A percentile compares a stretch with the other conserved stretches of the same genome.
Conservation (phyloP, 1,139 yeast genomes). For the Saccharomyces hybrid region DNA sequence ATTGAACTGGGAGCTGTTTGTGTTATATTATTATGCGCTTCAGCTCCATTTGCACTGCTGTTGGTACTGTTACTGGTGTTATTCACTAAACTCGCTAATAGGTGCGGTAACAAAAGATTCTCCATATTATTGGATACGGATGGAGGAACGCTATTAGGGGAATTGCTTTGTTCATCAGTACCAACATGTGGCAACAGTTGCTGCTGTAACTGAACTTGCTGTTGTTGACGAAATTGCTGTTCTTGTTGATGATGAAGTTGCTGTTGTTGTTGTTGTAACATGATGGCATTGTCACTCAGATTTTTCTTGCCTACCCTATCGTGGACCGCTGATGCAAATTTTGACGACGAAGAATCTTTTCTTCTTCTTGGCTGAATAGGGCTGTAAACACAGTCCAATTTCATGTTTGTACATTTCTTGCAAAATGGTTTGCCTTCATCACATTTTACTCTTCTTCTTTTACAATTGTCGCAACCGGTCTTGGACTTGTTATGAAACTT, state of each 20-base stretch:
- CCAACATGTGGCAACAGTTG: conserved; percentile 5
- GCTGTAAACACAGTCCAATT: conserved; percentile 62
- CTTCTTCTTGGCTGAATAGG: conserved; percentile 22
- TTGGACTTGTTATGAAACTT: conserved; percentile 83
- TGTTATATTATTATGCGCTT: background rate
- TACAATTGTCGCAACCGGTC: conserved; percentile 84
- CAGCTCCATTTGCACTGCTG: conserved; percentile 4
- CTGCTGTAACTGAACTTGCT: conserved; percentile 11
- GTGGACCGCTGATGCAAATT: background rate
- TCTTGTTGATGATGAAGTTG: conserved; percentile 2
- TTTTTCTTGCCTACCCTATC: background rate
- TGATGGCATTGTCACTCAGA: background rate
- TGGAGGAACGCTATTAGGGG: conserved; percentile 2
- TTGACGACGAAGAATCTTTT: conserved; percentile 1
- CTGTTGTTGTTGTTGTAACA: conserved; percentile 3
- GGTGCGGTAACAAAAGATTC: background rate
- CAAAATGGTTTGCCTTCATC: conserved; percentile 82
- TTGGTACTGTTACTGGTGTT: conserved; percentile 2
- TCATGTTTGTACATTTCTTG: conserved; percentile 69
- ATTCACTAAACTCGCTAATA: background rate
- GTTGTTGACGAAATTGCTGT: conserved; percentile 7
- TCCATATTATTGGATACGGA: background rate
- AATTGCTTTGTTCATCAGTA: conserved; percentile 3
- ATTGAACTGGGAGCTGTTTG: background rate
- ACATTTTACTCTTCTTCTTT: conserved; percentile 82